Evolutionary conservation across 768 basidiomycete genomes (phyloP).

Genomic region (Panaeolus papilionaceus): DNA sequence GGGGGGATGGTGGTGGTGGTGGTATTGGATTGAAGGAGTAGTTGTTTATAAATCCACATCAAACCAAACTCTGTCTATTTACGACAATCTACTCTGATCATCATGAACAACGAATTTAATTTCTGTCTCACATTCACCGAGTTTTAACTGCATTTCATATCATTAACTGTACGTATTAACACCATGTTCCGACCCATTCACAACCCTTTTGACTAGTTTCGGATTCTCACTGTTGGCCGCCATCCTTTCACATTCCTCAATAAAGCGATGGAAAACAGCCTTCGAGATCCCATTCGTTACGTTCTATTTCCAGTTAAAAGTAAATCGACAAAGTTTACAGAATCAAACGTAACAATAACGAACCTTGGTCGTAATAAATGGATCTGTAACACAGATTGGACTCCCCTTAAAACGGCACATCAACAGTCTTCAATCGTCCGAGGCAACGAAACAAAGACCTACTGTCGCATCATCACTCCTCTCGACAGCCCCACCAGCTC

Average conservation of each 20-base stretch:
- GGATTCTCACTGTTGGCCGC: background rate
- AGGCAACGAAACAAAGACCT: background rate
- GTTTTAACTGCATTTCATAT: background rate
- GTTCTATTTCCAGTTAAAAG: background rate
- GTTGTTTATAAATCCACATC: constrained; percentile 21
- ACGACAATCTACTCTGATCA: constrained; percentile 16
- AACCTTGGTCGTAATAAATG: constrained; percentile 43
- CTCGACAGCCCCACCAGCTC: constrained; percentile 44
- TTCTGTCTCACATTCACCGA: constrained; percentile 5
- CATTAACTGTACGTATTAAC: background rate
- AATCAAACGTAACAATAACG: background rate
- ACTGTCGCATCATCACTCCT: constrained; percentile 1
- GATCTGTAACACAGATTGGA: constrained; percentile 38
- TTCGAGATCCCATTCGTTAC: background rate
- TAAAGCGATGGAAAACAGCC: background rate
- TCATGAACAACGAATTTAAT: constrained; percentile 15
- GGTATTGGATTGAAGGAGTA: constrained; percentile 24
- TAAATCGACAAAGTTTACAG: background rate
- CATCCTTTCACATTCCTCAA: background rate
- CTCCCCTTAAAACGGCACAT: constrained; percentile 9
- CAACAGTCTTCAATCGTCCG: constrained; percentile 20
- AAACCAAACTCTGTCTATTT: constrained; percentile 36
- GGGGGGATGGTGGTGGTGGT: constrained; percentile 18
- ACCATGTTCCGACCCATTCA: background rate
- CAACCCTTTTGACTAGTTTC: background rate